Evolutionary conservation across 2,329 filamentous ascomycete species (phyloP), one percentile per base, ranked within the genome.

Genomic region (Arthroderma sp.): DNA sequence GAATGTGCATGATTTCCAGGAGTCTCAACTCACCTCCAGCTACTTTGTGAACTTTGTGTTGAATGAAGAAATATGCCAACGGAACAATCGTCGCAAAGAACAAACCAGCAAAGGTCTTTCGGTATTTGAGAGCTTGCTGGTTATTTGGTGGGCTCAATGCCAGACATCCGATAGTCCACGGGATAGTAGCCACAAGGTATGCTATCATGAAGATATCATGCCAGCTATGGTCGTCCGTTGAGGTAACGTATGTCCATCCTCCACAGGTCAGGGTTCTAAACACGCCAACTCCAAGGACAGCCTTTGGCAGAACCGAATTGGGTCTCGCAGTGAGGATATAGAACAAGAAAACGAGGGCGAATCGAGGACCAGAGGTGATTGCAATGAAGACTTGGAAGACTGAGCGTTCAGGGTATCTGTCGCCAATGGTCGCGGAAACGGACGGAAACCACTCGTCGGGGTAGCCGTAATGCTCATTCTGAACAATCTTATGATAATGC

Each of bases 181-280:
- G 93, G 56, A 98, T 78, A 2, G 93, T 97, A 35, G 89, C 87
- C 49, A 98, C 85, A 57, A 98, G 79, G 72, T 98, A 98, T 13
- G 90, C 94, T 65, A 98, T 96, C 93, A 98, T 98, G 71, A 98
- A 91, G 61, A 97, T 91, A 68, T 98, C 93, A 71, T 98, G 93
- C 91, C 90, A 97, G 73, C 95, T 84, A 72, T 98, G 93, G 70
- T 97, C 89, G 70, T 98, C 93, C 44, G 93, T 98, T 61, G 93
- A 97, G 25, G 93, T 98, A 61, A 98, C 84, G 72, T 97, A 98
- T 56, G 93, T 96, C 91, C 93, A 98, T 59, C 93, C 93, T 65
- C 91, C 93, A 68, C 93, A 98, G 2, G 90, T 95, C 59, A 97
- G 75, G 8, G 91, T 96, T 65, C 93, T 84, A 67, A 97, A 85